Evolutionary conservation across 169 alveolate genomes (phyloP).

Genomic region (Plasmodium chabaudi): DNA sequence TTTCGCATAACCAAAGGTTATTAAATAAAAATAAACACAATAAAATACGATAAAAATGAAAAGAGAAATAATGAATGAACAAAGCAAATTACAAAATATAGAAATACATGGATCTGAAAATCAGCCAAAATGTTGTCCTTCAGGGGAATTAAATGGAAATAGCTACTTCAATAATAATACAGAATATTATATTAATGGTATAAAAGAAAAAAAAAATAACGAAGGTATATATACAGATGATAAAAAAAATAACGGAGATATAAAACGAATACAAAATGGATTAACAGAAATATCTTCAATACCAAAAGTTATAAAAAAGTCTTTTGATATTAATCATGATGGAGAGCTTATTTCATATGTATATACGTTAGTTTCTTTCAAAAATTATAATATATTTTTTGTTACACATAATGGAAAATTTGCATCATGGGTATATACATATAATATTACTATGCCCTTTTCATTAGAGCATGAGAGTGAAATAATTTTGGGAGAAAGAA

Average conservation of each 20-base stretch:
- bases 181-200: neutral
- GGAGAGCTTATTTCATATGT: constrained; percentile 29
- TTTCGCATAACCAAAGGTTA: too few species aligned
- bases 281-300: neutral
- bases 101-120: neutral
- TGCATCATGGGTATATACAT: constrained; percentile 69
- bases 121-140: neutral
- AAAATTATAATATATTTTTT: constrained; percentile 67
- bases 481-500: constrained; percentile 71
- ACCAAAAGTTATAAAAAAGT: constrained; percentile 37
- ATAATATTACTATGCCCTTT: constrained; percentile 47
- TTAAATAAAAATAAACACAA: too few species aligned
- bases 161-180: neutral
- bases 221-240: constrained; percentile 9
- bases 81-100: neutral
- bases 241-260: neutral
- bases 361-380: constrained; percentile 45
- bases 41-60: neutral
- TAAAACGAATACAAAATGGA: constrained; percentile 3
- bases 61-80: neutral
- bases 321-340: constrained; percentile 25
- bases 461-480: constrained; percentile 65
- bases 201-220: constrained; percentile 6
- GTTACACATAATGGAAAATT: constrained; percentile 71
- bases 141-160: constrained; percentile 13